Percentiles rank a stretch among this genome's conserved stretches.
phyloP scores from a whole-genome alignment of 495 filamentous ascomycete genomes.

The Aspergillus hancockii region DNA sequence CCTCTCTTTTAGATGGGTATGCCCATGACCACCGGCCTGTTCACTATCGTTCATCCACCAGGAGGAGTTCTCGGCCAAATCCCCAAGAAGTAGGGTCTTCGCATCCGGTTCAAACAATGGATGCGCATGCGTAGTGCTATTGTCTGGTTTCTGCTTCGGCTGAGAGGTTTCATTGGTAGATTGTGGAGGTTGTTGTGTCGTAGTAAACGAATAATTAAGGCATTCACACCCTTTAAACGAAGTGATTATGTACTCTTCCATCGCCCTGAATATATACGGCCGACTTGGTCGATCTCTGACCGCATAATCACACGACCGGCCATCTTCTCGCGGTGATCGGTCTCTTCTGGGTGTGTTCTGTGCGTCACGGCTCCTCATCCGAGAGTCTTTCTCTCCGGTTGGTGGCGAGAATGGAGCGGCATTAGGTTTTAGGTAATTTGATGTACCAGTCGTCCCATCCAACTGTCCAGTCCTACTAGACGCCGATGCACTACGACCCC shows the following conservation, averaged over 20 bases:
- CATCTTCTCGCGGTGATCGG: conserved; percentile 18
- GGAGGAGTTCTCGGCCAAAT: conserved; percentile 78
- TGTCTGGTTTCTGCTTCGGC: conserved; percentile 31
- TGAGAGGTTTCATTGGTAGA: conserved; percentile 29
- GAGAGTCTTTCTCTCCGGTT: conserved; percentile 22
- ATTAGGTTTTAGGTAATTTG: conserved; percentile 15
- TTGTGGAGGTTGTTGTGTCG: conserved; percentile 27
- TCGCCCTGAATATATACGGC: conserved; percentile 58
- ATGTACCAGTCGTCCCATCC: conserved; percentile 20
- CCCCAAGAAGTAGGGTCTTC: conserved; percentile 76
- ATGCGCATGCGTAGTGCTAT: conserved; percentile 19
- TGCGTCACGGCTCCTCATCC: conserved; percentile 30
- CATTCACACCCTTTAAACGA: conserved; percentile 69
- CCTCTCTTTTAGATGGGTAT: conserved; percentile 29
- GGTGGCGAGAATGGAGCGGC: conserved; percentile 19
- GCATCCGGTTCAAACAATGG: conserved; percentile 64
- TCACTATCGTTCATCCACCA: conserved; percentile 73
- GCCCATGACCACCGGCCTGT: conserved; percentile 26
- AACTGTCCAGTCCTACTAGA: conserved; percentile 24
- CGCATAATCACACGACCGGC: conserved; percentile 19
- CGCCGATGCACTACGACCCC: conserved; percentile 34
- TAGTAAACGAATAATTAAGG: conserved; percentile 71
- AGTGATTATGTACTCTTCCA: conserved; percentile 74
- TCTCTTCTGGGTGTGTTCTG: conserved; percentile 25
- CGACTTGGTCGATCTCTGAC: conserved; percentile 25